Base-by-base conservation (phyloP, 208 protist species). In the Borovskyia barvae region DNA sequence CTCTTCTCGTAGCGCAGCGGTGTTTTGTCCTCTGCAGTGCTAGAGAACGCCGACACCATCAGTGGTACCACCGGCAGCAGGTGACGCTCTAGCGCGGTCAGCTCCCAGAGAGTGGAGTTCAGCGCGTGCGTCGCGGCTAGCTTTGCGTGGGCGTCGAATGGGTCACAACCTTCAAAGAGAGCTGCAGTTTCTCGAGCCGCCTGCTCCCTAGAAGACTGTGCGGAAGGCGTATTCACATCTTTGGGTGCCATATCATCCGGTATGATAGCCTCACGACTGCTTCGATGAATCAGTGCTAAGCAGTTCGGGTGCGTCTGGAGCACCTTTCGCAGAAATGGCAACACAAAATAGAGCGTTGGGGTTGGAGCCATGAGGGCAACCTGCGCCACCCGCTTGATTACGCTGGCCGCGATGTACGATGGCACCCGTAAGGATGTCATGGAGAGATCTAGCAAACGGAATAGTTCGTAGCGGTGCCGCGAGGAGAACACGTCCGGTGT, bases 251-350 rank as follows among this genome's bases (percentile, higher is more conserved):
- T 33, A 35, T 80, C 72, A 8, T 82, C 77, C 8, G 77, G 61
- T 25, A 82, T 22, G 9, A 85, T 60, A 20, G 77, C 87, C 58
- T 93, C 85, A 17, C 69, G 70, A 28, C 70, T 76, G 53, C 74
- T 85, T 33, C 87, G 84, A 62, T 97, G 91, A 55, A 97, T 97
- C 29, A 97, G 72, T 6, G 76, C 80, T 9, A 95, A 66, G 42
- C 87, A 92, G 65, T 94, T 93, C 3, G 85, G 86, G 61, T 97
- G 83, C n/a, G 70, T 53, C 69, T 94, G 84, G 42, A 97, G 62
- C 19, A 97, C 37, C 55, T 89, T 85, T 24, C 87, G 82, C 26
- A 95, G 67, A 55, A 97, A 90, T 2, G 91, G 88, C 35, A 97
- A 69, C 4, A 64, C 54, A 66, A 94, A 97, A 72, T 93, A 97